Evolutionary conservation across 495 filamentous ascomycete genomes (phyloP), one percentile per base, ranked within the genome.

Genomic region (Cercophora sp.): DNA sequence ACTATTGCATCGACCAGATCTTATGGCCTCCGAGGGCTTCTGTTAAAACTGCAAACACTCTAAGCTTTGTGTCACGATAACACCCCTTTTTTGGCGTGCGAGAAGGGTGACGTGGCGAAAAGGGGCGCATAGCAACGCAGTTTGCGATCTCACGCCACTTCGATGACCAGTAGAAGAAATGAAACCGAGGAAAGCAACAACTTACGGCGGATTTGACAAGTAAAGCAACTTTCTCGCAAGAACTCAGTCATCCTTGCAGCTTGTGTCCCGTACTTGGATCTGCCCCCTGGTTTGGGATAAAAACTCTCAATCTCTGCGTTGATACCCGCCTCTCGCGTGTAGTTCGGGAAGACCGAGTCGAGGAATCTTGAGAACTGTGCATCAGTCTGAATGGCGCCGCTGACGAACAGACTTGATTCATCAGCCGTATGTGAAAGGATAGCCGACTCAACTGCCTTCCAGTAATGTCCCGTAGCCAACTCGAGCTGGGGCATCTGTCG

Each of bases 341-440:
- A 70, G 15, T 67, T 54, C 5, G 70, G 68, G 20, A 73, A 73
- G 16, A 73, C 53, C 26, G 67, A 56, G 31, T 75, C 66, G 20
- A 79, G 57, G 56, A 73, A 78, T n/a, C 56, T 62, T 31, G 71
- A 70, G 66, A 81, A 82, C 45, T 80, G 69, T 18, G 70, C 68
- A 32, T 80, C 73, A 16, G 78, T 78, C 19, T 68, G 72, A 20
- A 81, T 70, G 59, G 75, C 61, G 45, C 68, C 65, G 44, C 58
- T 59, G 2, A 69, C 67, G 42, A 76, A 74, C 6, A 72, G 46
- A 5, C 60, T 61, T 18, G 67, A 48, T 59, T 75, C 73, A 39
- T 75, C 66, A 13, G 68, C 56, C 15, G 66, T 64, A 45, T 76
- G 73, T 8, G 66, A 68, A 1, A 77, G 43, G 13, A 76, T 65